Evolutionary conservation across 1,284 basidiomycete species (phyloP).

Genomic region (Fomitopsis schrenkii): DNA sequence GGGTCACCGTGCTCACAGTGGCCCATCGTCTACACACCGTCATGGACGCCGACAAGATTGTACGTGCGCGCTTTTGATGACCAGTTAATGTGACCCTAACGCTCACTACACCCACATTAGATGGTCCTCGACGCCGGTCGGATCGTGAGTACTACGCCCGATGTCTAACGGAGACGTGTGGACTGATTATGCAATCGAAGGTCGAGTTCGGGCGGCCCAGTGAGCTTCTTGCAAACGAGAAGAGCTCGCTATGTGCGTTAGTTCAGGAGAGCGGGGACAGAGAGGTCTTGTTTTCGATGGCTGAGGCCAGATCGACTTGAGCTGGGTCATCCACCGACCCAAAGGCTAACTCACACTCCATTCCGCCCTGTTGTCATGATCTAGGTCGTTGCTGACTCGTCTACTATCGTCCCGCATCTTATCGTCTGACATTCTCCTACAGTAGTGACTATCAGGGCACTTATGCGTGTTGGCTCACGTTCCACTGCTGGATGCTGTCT

Average conservation of each 20-base stretch:
- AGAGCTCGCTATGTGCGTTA: constrained; percentile 49
- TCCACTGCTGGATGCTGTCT: too few relatives aligned
- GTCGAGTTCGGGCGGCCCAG: constrained; percentile 58
- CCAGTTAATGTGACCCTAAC: background rate
- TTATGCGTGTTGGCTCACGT: too few relatives aligned
- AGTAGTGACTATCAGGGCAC: too few relatives aligned
- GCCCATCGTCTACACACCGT: constrained; percentile 70
- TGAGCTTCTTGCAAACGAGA: constrained; percentile 47
- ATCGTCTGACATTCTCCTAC: too few relatives aligned
- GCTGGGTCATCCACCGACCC: background rate
- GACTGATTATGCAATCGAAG: constrained; percentile 20
- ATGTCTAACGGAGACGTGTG: background rate
- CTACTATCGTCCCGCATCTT: too few relatives aligned
- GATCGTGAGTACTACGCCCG: constrained; percentile 21
- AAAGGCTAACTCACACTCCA: too few relatives aligned
- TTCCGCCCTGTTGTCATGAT: too few relatives aligned
- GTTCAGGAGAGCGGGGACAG: constrained; percentile 58
- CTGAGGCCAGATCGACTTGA: background rate
- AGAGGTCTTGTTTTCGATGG: constrained; percentile 12
- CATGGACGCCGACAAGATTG: constrained; percentile 47
- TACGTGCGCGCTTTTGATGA: constrained; percentile 10
- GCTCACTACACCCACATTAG: constrained; percentile 2
- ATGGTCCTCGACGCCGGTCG: constrained; percentile 18
- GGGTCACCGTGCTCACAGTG: constrained; percentile 56
- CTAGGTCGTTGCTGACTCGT: too few relatives aligned